Evolutionary conservation across 2,329 filamentous ascomycete species (phyloP), one percentile per base, ranked within the genome.

Genomic region (Colletotrichum magnum): DNA sequence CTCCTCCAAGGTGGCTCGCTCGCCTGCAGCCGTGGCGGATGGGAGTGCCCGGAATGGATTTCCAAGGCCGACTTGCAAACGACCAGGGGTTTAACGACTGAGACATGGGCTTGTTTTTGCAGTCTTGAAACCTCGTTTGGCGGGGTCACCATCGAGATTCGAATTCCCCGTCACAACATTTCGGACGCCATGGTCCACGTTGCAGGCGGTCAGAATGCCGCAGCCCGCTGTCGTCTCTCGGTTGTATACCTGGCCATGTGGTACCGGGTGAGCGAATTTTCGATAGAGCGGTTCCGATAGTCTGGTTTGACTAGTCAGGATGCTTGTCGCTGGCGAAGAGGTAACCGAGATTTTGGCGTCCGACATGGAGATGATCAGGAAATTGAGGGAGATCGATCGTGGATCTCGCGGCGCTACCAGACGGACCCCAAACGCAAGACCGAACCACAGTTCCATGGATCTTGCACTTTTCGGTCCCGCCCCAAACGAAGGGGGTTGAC

Each of bases 291-390:
- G 50, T 66, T 60, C 66, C 66, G 26, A 43, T 56, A 69, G 43
- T 65, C 51, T 69, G 66, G 66, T 66, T 36, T 39, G 62, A 66
- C 66, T 69, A 69, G 66, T 56, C 57, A 28, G 62, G 66, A 69
- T 69, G 66, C 50, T 43, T 59, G 56, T 60, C 66, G 45, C 21
- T 60, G 50, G 62, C 32, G 41, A 57, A 26, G 41, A 59, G 28
- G 54, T 59, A 60, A 69, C 61, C 62, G 50, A 69, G 56, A 56
- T 60, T 57, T 53, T 50, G 56, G 61, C 51, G 62, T 26, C 51
- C 45, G 45, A 51, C 32, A 66, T 60, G 62, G 50, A 66, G 56
- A 58, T 45, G 56, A 13, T 60, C 56, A 60, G 54, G 56, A 66
- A 56, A 52, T 48, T 56, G 66, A 60, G 32, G 51, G 60, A 68